Conservation (phyloP, 2,329 filamentous ascomycete genomes). For the Xylaria sp. region DNA sequence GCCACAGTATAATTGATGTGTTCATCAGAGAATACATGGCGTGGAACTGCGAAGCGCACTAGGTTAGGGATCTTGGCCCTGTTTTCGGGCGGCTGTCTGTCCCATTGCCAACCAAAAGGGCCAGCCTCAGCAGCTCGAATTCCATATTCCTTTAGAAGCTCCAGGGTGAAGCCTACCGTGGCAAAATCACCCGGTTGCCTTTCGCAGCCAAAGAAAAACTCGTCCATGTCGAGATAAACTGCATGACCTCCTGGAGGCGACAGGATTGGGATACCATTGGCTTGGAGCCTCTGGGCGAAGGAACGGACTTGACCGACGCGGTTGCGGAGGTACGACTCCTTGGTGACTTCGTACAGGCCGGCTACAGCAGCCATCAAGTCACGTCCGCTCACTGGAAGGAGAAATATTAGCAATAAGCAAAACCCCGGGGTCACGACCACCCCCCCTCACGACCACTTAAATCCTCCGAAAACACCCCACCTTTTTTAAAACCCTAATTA, state of each 20-base stretch:
- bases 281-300: conserved; percentile 25
- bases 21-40: conserved; percentile 29
- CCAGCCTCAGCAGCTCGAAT: conserved; percentile 29
- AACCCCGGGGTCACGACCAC: too few species aligned
- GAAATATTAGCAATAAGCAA: background rate
- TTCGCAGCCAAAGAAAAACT: conserved; percentile 32
- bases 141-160: conserved; percentile 28
- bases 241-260: conserved; percentile 30
- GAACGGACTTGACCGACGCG: conserved; percentile 27
- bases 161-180: conserved; percentile 28
- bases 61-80: conserved; percentile 26
- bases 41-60: conserved; percentile 32
- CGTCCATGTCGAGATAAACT: conserved; percentile 33
- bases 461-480: too few species aligned
- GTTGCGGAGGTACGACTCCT: conserved; percentile 25
- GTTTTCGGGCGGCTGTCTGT: conserved; percentile 25
- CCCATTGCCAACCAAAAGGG: conserved; percentile 32
- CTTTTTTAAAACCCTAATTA: too few species aligned
- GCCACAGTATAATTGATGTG: conserved; percentile 32
- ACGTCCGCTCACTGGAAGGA: conserved; percentile 29
- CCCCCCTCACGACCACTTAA: too few species aligned
- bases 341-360: conserved; percentile 31
- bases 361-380: conserved; percentile 28
- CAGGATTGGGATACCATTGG: conserved; percentile 19
- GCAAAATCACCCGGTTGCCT: conserved; percentile 27